Base-by-base conservation (phyloP, 2,329 filamentous ascomycete species). In the Chalara sp. region DNA sequence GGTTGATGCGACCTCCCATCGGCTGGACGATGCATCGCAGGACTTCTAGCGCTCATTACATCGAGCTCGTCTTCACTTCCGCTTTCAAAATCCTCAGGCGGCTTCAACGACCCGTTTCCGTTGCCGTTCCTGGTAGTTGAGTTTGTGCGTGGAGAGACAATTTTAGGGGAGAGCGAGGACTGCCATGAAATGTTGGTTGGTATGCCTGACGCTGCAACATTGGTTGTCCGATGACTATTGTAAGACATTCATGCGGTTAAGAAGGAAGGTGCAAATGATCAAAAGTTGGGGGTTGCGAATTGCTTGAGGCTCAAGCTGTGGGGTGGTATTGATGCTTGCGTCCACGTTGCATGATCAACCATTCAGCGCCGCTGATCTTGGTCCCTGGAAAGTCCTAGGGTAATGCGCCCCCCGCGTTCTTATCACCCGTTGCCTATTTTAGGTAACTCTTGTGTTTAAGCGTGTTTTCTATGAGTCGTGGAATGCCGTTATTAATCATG, bases 1-100 rank as follows among this genome's bases (percentile, higher is more conserved):
- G 66, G 67, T 47, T 68, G 65, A 37, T 65, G 59, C 37, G 71
- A 71, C 42, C 67, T 66, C 32, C 68, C 67, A 53, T 70, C 69
- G 28, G 63, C 58, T 11, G 63, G 64, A 46, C 65, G 61, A 48
- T 67, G 64, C 42, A 66, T 56, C 29, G 67, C 64, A 21, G 71
- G 67, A 49, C 74, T 65, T 57, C 78, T 65, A 35, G 62, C 60
- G 40, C 56, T 61, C 59, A 62, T 63, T 6, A 62, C 57, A 51
- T 62, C 58, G 33, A 58, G 49, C 43, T 48, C 46, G 48, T 52
- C 37, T 35, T 63, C 57, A 10, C 50, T 52, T 28, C 58, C 62
- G n/a, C 35, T 37, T 2, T 8, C 35, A n/a, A 37, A 37, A n/a
- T 37, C 35, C 8, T 37, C 35, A n/a, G 35, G n/a, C 8, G n/a